Evolutionary conservation across 2,329 filamentous ascomycete genomes (phyloP).

Genomic region (Beauveria rudraprayagi): DNA sequence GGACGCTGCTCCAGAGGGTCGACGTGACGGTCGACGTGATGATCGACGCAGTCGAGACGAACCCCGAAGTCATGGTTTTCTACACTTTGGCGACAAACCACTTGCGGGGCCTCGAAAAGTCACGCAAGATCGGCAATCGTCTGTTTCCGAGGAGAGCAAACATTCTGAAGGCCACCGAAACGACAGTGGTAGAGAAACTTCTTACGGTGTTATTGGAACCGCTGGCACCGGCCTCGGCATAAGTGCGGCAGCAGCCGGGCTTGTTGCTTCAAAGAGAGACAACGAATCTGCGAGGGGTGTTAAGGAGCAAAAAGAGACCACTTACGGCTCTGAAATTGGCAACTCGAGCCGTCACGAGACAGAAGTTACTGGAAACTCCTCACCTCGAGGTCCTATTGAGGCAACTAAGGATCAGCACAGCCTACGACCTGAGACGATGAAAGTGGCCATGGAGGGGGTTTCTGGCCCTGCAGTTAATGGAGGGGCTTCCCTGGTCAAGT

Average conservation of each 20-base stretch:
- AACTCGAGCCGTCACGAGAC: not conserved
- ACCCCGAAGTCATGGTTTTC: slow-evolving; percentile 20
- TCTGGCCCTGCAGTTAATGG: not conserved
- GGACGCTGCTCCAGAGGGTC: slow-evolving; percentile 30
- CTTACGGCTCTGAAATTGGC: not conserved
- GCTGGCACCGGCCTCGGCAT: slow-evolving; percentile 39
- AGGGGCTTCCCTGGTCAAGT: slow-evolving; percentile 21
- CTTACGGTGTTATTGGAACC: slow-evolving; percentile 32
- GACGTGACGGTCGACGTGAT: slow-evolving; percentile 23
- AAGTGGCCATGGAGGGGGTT: not conserved
- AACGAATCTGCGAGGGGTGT: slow-evolving; percentile 15
- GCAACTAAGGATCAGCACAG: not conserved
- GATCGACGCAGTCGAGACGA: slow-evolving; percentile 32
- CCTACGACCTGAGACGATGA: not conserved
- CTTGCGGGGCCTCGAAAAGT: slow-evolving; percentile 18
- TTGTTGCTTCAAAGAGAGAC: slow-evolving; percentile 30
- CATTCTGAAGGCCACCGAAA: not conserved
- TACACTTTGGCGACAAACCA: not conserved
- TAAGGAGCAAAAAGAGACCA: not conserved
- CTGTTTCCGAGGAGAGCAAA: not conserved
- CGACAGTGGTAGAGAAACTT: not conserved
- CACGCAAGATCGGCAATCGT: not conserved
- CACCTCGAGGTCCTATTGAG: not conserved
- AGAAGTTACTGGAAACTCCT: not conserved
- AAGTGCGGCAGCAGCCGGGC: slow-evolving; percentile 37